Base-by-base conservation (phyloP, 208 protist species). In the Leishmania amazonensis region DNA sequence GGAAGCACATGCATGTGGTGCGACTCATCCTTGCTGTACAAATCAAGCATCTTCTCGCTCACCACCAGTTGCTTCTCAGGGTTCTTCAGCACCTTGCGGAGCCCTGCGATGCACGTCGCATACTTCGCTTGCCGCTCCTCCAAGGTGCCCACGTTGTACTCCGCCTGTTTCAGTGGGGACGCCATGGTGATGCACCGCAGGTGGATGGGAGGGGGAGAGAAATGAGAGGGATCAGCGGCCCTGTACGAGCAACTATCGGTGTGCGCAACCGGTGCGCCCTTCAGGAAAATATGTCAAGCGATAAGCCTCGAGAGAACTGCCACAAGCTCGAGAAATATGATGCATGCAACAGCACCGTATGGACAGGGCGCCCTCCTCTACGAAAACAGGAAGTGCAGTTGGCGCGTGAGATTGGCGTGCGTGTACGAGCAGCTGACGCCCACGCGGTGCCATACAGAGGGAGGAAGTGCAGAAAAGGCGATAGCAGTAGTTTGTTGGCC, bases 1-100 rank as follows among this genome's bases (percentile, higher is more conserved):
- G 90, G 88, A 13, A 73, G 35, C 3, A 81, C 86, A 11, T 72
- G 76, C 17, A 73, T 68, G 68, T 90, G 80, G 28, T 49, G 76
- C 9, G 88, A 92, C 60, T 91, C 70, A 54, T 91, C 90, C 4
- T 28, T 75, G 79, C 86, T 78, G 75, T 81, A 90, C 6, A 57
- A 35, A 51, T 47, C 21, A 45, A 92, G 81, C 76, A 88, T 83
- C 54, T 85, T 88, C n/a, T 51, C 3, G 3, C 73, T 72, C 24
- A 84, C 51, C 19, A 80, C 76, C 21, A 91, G n/a, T 68, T 94
- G 87, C 81, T 84, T 88, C 21, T 47, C 74, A 2, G 90, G 85
- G 68, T 90, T 57, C 53, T 79, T 62, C 35, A 91, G 77, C 38
- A 83, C 65, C 60, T 64, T 76, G n/a, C 68, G 74, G 21, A 90